Base-by-base conservation (phyloP, 106 monocot species). In the Narthecium ossifragum region DNA sequence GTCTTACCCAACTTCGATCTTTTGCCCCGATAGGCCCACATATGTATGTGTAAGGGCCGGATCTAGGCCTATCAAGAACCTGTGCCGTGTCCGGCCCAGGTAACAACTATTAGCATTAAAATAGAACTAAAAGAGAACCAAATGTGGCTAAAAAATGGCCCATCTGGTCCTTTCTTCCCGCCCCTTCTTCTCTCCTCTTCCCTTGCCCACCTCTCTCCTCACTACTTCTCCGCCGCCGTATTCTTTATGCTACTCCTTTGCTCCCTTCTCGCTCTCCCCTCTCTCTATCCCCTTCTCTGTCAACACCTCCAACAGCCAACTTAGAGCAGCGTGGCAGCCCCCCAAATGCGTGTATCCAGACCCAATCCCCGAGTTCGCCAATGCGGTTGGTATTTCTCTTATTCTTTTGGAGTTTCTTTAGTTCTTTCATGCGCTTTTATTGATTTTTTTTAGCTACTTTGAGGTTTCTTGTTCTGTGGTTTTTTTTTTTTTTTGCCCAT, bases 331-430 rank as follows among this genome's bases (percentile, higher is more conserved):
- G 21, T 51, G 50, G 47, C 47, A 51, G 57, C 59, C 9, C 26
- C 68, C 68, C 17, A 31, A 26, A 22, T 49, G 50, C 37, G 68
- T 59, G 15, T 69, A 69, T 28, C 69, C 69, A 27, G 69, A 51
- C 28, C 69, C 59, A 5, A 46, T 59, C 50, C 59, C 69, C 12
- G 29, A 39, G 21, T 60, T 69, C 60, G 59, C 69, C 28, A 17
- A 10, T 12, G 50, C 60, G n/a, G 69, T 69, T 20, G 45, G 26
- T 49, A n/a, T 43, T 28, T 18, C 43, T 20, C 57, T 8, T 3
- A 6, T 13, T 26, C 17, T 21, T 30, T 12, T 24, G 0, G 27
- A n/a, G 4, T 45, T 53, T 23, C 8, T 43, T 43, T n/a, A n/a
- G n/a, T 11, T 17, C 14, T 54, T 34, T 55, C 39, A 15, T 38